Evolutionary conservation across 805 yeast species (phyloP).

Genomic region (Debaryomyces maramus): DNA sequence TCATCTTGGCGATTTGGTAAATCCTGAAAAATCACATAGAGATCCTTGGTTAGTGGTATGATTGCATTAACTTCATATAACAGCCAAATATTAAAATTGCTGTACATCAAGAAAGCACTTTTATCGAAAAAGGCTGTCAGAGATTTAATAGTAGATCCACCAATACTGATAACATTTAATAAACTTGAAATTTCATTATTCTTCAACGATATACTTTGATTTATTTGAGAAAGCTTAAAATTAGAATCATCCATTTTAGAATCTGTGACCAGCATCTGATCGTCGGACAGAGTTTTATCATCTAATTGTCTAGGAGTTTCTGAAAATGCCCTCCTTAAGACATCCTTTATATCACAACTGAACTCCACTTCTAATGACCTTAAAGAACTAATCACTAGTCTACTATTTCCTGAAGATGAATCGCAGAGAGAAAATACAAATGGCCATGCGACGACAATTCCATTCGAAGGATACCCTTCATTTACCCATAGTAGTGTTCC

Average conservation of each 20-base stretch:
- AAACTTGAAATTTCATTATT: conserved; percentile 4
- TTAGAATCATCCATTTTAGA: neutral
- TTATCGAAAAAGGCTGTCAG: neutral
- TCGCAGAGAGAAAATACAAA: conserved; percentile 31
- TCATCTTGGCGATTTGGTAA: neutral
- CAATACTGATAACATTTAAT: neutral
- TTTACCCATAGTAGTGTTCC: conserved; percentile 42
- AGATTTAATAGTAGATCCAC: neutral
- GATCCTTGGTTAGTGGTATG: neutral
- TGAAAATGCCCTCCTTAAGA: neutral
- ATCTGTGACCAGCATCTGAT: neutral
- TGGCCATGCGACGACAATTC: conserved; percentile 38
- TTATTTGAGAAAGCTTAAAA: neutral
- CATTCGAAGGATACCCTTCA: conserved; percentile 35
- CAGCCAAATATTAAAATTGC: conserved; percentile 6
- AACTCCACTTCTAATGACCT: neutral
- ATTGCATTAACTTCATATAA: conserved; percentile 6
- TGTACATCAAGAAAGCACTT: conserved; percentile 5
- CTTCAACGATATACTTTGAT: neutral
- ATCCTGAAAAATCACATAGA: neutral
- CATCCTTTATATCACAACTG: neutral
- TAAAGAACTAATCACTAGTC: neutral
- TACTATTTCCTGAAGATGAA: neutral
- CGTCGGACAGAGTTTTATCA: neutral
- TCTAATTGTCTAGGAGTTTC: neutral